Evolutionary conservation across 2,329 filamentous ascomycete genomes (phyloP), one percentile per base, ranked within the genome.

Genomic region (Clonostachys solani): DNA sequence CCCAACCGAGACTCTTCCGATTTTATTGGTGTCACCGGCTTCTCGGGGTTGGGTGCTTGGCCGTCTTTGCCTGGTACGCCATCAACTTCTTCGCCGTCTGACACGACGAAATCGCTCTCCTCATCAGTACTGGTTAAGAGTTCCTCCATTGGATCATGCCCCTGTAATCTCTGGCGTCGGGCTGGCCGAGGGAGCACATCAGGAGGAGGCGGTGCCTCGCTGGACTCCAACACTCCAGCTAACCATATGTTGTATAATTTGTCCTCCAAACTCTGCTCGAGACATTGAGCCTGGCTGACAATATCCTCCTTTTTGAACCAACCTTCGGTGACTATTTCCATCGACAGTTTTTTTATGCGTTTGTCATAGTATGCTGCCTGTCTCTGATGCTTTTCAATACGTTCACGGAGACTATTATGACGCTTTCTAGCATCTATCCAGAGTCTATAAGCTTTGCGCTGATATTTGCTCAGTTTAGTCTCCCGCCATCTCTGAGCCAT

Each of bases 241-340:
- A 70, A 59, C 78, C 79, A 85, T 8, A 59, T 56, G 9, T 74
- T 60, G 37, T 78, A 63, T 56, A 84, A 69, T 43, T 78, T 77
- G 47, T 86, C 77, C 35, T 80, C 75, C 1, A 96, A 65, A 5
- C 75, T 89, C 5, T 72, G 68, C 49, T 92, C 83, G 47, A 95
- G 67, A 35, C 68, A 75, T 12, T 67, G 64, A 43, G 83, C 82
- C 55, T 82, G 78, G 6, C 64, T 67, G 23, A 71, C 66, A 13
- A 94, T 59, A 13, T 83, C 73, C 2, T 63, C 56, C 18, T 69
- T 66, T 8, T 68, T 77, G 12, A 65, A 61, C 78, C 84, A 89
- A 33, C 71, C 60, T 15, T 75, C 66, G 1, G 60, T 54, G 18
- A 72, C 52, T 34, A 90, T 79, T 17, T 81, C 74, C 2, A 70